Percentiles rank a stretch among this genome's conserved stretches.
Evolutionary conservation across 2,329 filamentous ascomycete genomes (phyloP).

Genomic region (Paraphaeosphaeria minitans): DNA sequence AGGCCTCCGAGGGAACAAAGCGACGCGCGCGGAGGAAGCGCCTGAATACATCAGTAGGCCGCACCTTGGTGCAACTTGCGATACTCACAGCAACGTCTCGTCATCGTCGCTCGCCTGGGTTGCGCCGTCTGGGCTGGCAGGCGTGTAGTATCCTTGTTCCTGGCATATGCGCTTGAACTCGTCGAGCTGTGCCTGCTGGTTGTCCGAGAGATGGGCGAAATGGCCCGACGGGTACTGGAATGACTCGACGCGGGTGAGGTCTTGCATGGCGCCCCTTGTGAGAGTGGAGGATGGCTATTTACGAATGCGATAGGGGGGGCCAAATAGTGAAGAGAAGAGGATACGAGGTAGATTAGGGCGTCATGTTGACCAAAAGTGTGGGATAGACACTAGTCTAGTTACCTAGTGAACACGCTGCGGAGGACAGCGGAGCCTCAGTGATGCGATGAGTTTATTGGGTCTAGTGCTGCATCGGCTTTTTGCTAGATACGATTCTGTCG

Average conservation of each 20-base stretch:
- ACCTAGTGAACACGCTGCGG: conserved; percentile 22
- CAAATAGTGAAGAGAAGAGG: conserved; percentile 13
- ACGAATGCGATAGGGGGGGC: conserved; percentile 1
- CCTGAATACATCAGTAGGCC: conserved; percentile 54
- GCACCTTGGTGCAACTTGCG: conserved; percentile 14
- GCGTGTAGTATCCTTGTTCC: conserved; percentile 68
- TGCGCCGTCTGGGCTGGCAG: conserved; percentile 42
- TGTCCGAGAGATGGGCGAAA: conserved; percentile 72
- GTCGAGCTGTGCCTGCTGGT: conserved; percentile 69
- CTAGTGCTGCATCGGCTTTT: background rate
- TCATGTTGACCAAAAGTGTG: conserved; percentile 26
- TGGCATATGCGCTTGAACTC: conserved; percentile 73
- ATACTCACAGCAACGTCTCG: conserved; percentile 68
- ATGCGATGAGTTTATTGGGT: conserved; percentile 10
- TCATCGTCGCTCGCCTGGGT: conserved; percentile 70
- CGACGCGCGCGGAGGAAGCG: conserved; percentile 85
- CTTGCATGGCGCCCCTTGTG: conserved; percentile 32
- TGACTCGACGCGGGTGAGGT: conserved; percentile 46
- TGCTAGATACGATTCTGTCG: conserved; percentile 1
- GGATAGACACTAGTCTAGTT: too few relatives aligned
- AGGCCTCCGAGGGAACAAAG: conserved; percentile 78
- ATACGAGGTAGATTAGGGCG: conserved; percentile 19
- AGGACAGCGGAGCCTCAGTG: conserved; percentile 34
- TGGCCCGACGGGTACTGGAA: conserved; percentile 75
- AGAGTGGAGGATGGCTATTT: background rate